Evolutionary conservation across 495 filamentous ascomycete genomes (phyloP).

Genomic region (Chaetomidium leptoderma): DNA sequence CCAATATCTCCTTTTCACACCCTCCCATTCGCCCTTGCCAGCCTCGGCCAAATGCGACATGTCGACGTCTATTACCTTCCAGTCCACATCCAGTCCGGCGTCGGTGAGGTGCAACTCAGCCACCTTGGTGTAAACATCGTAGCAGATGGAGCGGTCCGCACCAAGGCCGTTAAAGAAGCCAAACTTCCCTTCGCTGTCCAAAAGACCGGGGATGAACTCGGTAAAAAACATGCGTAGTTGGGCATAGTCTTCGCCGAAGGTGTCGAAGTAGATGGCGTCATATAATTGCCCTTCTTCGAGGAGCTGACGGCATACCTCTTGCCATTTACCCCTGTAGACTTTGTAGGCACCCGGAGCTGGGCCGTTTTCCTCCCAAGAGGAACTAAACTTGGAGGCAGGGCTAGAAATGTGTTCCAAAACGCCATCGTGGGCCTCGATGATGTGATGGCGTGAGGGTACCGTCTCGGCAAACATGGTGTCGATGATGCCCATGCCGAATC

Average conservation of each 20-base stretch:
- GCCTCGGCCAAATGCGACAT: constrained; percentile 46
- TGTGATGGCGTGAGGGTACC: constrained; percentile 68
- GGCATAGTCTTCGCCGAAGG: constrained; percentile 87
- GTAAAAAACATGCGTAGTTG: constrained; percentile 83
- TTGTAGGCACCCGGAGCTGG: constrained; percentile 42
- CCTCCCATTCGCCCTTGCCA: constrained; percentile 69
- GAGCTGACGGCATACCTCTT: constrained; percentile 70
- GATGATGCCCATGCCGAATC: constrained; percentile 95
- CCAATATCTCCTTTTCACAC: constrained; percentile 85
- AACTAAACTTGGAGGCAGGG: constrained; percentile 43
- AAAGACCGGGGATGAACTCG: constrained; percentile 74
- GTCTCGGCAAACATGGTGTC: constrained; percentile 74
- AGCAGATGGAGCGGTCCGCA: constrained; percentile 85
- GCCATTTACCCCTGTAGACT: constrained; percentile 65
- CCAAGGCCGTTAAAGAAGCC: constrained; percentile 96
- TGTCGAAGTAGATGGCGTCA: constrained; percentile 97
- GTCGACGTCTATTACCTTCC: constrained; percentile 73
- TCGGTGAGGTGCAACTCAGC: constrained; percentile 89
- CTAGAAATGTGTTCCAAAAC: constrained; percentile 64
- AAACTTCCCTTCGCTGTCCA: constrained; percentile 71
- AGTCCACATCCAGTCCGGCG: constrained; percentile 84
- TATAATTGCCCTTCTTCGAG: constrained; percentile 66
- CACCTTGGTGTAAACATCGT: constrained; percentile 93
- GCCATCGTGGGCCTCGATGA: constrained; percentile 86
- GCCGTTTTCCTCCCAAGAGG: constrained; percentile 40